Evolutionary conservation across 106 monocot species (phyloP).

Genomic region (Dactylorhiza incarnata): DNA sequence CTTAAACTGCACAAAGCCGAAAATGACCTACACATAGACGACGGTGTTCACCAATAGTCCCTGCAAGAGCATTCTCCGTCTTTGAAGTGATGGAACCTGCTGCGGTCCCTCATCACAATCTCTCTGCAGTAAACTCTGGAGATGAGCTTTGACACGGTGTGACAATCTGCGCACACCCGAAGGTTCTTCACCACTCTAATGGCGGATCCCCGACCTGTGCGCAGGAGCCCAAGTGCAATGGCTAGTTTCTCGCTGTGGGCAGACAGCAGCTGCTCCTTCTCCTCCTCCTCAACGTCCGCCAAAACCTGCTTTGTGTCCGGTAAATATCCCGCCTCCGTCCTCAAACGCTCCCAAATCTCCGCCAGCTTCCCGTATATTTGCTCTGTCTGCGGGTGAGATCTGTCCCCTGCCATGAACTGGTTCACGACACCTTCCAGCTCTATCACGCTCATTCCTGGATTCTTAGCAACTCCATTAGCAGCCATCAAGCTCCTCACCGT

Average conservation of each 20-base stretch:
- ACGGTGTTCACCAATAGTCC: constrained; percentile 28
- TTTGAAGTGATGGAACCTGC: constrained; percentile 32
- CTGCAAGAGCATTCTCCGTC: constrained; percentile 31
- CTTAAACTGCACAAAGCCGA: too few species aligned
- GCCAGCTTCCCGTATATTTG: constrained; percentile 18
- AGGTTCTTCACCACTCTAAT: constrained; percentile 40
- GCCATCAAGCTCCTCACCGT: constrained; percentile 39
- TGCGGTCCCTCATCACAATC: constrained; percentile 43
- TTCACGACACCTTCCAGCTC: constrained; percentile 33
- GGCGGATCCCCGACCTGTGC: neutral
- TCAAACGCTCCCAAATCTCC: constrained; percentile 23
- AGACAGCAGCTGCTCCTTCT: constrained; percentile 21
- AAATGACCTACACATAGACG: too few species aligned
- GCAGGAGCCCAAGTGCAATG: constrained; percentile 29
- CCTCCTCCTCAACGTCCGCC: constrained; percentile 36
- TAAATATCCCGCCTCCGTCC: constrained; percentile 22
- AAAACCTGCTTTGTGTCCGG: constrained; percentile 28
- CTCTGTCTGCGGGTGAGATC: constrained; percentile 24
- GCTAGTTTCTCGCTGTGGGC: constrained; percentile 40
- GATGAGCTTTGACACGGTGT: constrained; percentile 25
- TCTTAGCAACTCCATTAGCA: constrained; percentile 23
- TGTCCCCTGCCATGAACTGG: constrained; percentile 49
- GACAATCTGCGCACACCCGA: constrained; percentile 34
- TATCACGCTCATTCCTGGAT: constrained; percentile 43
- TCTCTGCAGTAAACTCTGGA: constrained; percentile 31